A percentile compares a stretch with the other conserved stretches of the same genome.
These are phyloP conservation scores for Botrytis aclada DNA, from an alignment of 2,329 filamentous ascomycete species.

Conservation along the genomic window DNA sequence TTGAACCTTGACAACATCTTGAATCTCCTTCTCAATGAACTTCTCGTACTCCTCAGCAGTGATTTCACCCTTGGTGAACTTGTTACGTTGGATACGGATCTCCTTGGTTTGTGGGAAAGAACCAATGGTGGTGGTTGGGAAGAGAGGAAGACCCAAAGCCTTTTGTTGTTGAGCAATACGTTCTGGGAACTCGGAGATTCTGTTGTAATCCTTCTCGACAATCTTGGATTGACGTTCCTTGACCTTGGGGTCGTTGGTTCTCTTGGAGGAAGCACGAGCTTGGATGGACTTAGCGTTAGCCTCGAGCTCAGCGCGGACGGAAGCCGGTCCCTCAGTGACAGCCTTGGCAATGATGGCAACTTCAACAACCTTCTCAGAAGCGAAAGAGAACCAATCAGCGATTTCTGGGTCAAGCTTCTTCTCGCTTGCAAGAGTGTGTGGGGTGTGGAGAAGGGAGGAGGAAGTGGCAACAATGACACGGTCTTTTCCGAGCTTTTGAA, in stretches of 20 bases:
- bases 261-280: slow-evolving; percentile 84
- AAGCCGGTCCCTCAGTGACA: slow-evolving; percentile 84
- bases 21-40: slow-evolving; percentile 99
- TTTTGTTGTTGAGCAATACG: slow-evolving; percentile 88
- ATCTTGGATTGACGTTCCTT: slow-evolving; percentile 94
- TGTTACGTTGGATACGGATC: slow-evolving; percentile 94
- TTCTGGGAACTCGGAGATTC: slow-evolving; percentile 81
- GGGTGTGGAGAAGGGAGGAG: slow-evolving; percentile 95
- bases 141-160: slow-evolving; percentile 89
- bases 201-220: slow-evolving; percentile 80
- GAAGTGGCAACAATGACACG: slow-evolving; percentile 96
- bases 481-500: slow-evolving; percentile 96
- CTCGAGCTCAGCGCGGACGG: slow-evolving; percentile 85
- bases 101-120: slow-evolving; percentile 99
- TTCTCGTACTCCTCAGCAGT: slow-evolving; percentile 89
- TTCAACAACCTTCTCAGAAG: slow-evolving; percentile 88
- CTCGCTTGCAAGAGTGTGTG: slow-evolving; percentile 96
- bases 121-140: slow-evolving; percentile 98
- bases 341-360: slow-evolving; percentile 94
- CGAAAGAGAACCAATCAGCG: slow-evolving; percentile 98
- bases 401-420: slow-evolving; percentile 96
- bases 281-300: slow-evolving; percentile 95
- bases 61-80: slow-evolving; percentile 99
- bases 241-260: slow-evolving; percentile 95
- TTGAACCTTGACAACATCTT: slow-evolving; percentile 92